These are phyloP conservation scores for Alloascoidea hylecoeti DNA, from an alignment of 805 yeast genomes.

Conservation along the genomic window DNA sequence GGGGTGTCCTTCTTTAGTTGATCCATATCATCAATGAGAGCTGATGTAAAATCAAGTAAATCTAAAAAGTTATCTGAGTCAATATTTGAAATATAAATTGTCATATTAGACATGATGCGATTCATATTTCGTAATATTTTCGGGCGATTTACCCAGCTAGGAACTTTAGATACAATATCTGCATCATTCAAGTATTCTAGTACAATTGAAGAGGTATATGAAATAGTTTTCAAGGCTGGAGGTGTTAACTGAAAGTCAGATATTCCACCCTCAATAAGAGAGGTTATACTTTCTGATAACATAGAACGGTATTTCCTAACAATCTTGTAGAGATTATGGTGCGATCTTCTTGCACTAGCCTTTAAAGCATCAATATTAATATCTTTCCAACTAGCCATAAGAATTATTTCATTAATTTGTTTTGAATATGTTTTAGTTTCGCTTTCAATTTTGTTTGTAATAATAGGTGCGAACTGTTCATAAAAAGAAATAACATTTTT, in stretches of 20 bases:
- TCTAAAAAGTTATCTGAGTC: conserved; percentile 25
- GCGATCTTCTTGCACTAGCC: conserved; percentile 88
- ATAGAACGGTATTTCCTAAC: conserved; percentile 68
- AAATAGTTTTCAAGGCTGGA: neutral
- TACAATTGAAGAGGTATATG: neutral
- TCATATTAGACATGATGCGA: conserved; percentile 42
- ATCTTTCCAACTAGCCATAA: conserved; percentile 95
- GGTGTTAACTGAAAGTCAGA: neutral
- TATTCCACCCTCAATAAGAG: conserved; percentile 38
- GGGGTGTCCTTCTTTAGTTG: conserved; percentile 72
- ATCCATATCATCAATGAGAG: conserved; percentile 41
- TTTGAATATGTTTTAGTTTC: conserved; percentile 52
- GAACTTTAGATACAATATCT: neutral
- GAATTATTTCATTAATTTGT: conserved; percentile 70
- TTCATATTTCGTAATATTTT: conserved; percentile 34
- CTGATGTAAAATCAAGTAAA: conserved; percentile 39
- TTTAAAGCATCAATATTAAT: conserved; percentile 86
- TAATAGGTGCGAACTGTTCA: conserved; percentile 40
- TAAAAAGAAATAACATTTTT: conserved; percentile 50
- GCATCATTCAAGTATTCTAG: too few species aligned
- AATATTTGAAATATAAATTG: conserved; percentile 24
- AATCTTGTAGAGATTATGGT: conserved; percentile 66
- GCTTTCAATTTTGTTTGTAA: conserved; percentile 29
- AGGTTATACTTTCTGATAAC: conserved; percentile 33
- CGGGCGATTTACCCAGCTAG: conserved; percentile 44